These are phyloP conservation scores for Huntiella omanensis DNA, from an alignment of 2,329 filamentous ascomycete genomes.

Conservation along the genomic window DNA sequence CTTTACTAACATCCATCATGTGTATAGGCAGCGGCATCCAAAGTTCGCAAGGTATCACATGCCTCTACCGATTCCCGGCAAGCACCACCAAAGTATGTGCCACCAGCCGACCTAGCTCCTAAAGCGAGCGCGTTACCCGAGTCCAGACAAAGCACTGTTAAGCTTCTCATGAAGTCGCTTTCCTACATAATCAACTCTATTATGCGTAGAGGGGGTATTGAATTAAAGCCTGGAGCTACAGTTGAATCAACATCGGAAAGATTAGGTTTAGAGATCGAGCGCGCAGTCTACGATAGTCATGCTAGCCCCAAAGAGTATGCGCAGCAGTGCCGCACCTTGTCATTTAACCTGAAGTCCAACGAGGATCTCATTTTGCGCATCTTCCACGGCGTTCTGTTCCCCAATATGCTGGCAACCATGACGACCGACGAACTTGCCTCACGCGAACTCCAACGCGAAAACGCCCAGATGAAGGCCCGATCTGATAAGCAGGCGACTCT, in stretches of 20 bases:
- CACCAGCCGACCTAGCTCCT: constrained; percentile 32
- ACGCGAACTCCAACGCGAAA: constrained; percentile 66
- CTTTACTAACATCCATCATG: neutral
- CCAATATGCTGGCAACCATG: constrained; percentile 73
- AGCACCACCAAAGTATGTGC: constrained; percentile 23
- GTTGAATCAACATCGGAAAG: constrained; percentile 46
- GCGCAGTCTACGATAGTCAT: constrained; percentile 41
- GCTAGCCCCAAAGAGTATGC: constrained; percentile 32
- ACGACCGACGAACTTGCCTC: constrained; percentile 78
- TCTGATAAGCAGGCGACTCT: constrained; percentile 73
- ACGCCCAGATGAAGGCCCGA: constrained; percentile 56
- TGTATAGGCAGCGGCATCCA: constrained; percentile 13
- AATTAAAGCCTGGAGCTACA: constrained; percentile 43
- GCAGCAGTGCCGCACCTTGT: constrained; percentile 53
- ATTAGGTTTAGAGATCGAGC: constrained; percentile 64
- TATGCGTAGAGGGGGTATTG: constrained; percentile 45
- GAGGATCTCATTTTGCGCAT: constrained; percentile 56
- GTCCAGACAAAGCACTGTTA: constrained; percentile 48
- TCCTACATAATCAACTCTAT: constrained; percentile 44
- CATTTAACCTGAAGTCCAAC: constrained; percentile 82
- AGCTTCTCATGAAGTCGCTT: constrained; percentile 52
- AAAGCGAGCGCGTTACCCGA: constrained; percentile 38
- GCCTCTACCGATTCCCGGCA: constrained; percentile 21
- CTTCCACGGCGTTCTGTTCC: constrained; percentile 50
- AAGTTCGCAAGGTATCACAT: constrained; percentile 37